A percentile compares a stretch with the other conserved stretches of the same genome.
Evolutionary conservation across 441 rosid species (phyloP).

Genomic region (Eutrema salsugineum): DNA sequence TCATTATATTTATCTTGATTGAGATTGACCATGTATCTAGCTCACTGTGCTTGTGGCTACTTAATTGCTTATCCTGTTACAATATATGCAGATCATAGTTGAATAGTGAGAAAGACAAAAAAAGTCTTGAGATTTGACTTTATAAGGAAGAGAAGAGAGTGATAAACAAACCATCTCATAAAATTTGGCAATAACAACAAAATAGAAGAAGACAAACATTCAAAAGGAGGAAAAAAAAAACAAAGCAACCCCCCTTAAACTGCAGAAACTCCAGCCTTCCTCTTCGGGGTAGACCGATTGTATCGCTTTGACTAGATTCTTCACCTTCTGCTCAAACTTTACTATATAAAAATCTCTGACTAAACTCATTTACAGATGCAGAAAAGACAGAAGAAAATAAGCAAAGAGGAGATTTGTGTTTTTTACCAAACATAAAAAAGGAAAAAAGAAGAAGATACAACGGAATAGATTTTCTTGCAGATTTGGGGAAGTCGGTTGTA

Average conservation of each 20-base stretch:
- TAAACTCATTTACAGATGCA: constrained; percentile 31
- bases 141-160: background rate
- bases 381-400: constrained; percentile 13
- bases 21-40: too few species aligned
- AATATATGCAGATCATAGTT: background rate
- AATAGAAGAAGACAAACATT: constrained; percentile 4
- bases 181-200: background rate
- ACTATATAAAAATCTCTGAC: constrained; percentile 31
- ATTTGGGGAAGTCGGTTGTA: constrained; percentile 4
- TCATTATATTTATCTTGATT: background rate
- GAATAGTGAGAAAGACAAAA: background rate
- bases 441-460: constrained; percentile 4
- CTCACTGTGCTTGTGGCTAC: too few species aligned
- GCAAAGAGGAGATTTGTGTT: background rate
- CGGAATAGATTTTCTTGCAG: constrained; percentile 13
- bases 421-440: constrained; percentile 8
- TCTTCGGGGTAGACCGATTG: constrained; percentile 21
- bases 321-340: constrained; percentile 24
- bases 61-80: too few species aligned
- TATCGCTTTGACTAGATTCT: constrained; percentile 12
- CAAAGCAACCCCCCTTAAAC: background rate
- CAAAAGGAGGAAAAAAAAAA: background rate
- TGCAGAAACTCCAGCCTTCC: constrained; percentile 10
- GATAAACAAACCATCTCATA: background rate
- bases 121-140: background rate